phyloP scores from a whole-genome alignment of 306 rosid species.

The Fagus crenata region DNA sequence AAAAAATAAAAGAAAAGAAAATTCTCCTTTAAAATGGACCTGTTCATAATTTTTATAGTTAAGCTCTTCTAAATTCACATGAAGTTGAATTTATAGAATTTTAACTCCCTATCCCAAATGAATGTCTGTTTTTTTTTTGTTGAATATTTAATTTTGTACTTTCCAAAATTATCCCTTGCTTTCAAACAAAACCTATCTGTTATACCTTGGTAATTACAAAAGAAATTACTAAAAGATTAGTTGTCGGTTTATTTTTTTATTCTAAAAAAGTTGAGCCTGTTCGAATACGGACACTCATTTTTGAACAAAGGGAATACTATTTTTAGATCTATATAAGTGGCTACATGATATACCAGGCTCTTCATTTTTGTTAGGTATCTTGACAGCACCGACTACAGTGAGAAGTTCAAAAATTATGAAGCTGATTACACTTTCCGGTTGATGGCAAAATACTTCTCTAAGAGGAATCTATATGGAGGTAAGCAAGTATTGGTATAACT shows the following conservation, averaged over 20 bases:
- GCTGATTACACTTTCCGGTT: constrained; percentile 47
- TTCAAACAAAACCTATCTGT: background rate
- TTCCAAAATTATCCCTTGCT: background rate
- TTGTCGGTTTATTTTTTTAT: no score
- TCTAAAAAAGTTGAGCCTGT: background rate
- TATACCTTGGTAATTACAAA: background rate
- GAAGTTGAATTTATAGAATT: no score
- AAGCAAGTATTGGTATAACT: background rate
- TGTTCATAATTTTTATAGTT: no score
- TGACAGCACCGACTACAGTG: constrained; percentile 24
- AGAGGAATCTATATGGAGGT: constrained; percentile 55
- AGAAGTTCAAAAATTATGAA: constrained; percentile 56
- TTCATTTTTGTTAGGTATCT: constrained; percentile 36
- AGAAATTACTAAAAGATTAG: background rate
- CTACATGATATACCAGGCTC: background rate
- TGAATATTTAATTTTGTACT: background rate
- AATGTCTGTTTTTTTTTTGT: background rate
- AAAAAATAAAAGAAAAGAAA: background rate
- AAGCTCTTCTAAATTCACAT: no score
- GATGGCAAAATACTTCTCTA: constrained; percentile 54
- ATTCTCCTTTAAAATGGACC: background rate
- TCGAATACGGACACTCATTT: background rate
- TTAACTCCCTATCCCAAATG: no score
- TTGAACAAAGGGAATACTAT: background rate
- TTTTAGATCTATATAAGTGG: background rate